Evolutionary conservation across 306 rosid genomes (phyloP).

Genomic region (Cucurbita pepo): DNA sequence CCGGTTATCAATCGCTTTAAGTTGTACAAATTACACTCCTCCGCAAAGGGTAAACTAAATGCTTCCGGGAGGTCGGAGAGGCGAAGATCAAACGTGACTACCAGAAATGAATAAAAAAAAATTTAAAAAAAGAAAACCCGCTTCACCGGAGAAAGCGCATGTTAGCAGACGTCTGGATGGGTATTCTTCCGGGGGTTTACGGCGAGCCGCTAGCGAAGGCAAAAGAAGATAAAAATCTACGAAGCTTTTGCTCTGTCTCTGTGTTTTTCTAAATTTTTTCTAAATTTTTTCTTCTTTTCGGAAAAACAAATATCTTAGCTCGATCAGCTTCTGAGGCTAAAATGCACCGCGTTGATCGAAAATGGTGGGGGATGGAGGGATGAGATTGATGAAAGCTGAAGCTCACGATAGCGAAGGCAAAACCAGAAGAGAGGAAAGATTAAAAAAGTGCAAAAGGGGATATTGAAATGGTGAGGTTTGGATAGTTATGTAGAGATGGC

Average conservation of each 20-base stretch:
- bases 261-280: neutral
- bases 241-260: neutral
- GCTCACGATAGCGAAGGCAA: neutral
- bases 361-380: neutral
- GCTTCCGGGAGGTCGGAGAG: neutral
- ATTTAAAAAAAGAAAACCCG: neutral
- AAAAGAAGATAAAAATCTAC: neutral
- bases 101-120: neutral
- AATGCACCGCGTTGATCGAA: neutral
- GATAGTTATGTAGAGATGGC: constrained; percentile 45
- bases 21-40: neutral
- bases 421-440: neutral
- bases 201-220: neutral
- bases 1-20: neutral
- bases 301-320: constrained; percentile 2
- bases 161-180: neutral
- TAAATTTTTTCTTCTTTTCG: neutral
- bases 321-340: neutral
- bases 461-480: neutral
- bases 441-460: constrained; percentile 24
- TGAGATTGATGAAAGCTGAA: neutral
- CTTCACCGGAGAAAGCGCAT: neutral
- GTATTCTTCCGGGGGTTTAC: neutral
- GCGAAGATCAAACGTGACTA: neutral
- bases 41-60: neutral